Percentiles rank a stretch among this genome's conserved stretches.
Evolutionary conservation across 169 alveolate genomes (phyloP).

Genomic region (Plasmodium berghei): DNA sequence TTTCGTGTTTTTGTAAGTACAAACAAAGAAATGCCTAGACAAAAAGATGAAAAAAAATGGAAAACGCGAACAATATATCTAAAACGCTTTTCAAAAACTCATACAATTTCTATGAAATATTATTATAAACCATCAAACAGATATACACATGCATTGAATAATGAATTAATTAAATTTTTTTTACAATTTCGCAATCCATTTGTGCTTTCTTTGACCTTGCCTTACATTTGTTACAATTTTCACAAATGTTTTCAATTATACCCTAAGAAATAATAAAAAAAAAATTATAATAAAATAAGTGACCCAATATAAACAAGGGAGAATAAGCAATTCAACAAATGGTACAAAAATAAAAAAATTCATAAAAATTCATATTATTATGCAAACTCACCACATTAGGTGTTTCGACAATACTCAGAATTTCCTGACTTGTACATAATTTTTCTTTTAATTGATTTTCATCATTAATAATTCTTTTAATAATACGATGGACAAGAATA

Average conservation of each 20-base stretch:
- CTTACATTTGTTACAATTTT: slow-evolving; percentile 66
- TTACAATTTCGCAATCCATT: slow-evolving; percentile 75
- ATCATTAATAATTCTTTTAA: slow-evolving; percentile 86
- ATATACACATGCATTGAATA: neutral
- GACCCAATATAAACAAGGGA: neutral
- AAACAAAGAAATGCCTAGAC: slow-evolving; percentile 64
- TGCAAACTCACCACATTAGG: slow-evolving; percentile 26
- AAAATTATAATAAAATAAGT: neutral
- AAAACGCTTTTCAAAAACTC: too few species aligned
- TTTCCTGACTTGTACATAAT: slow-evolving; percentile 39
- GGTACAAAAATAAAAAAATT: too few species aligned
- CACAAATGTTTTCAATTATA: slow-evolving; percentile 54
- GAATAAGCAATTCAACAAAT: too few species aligned
- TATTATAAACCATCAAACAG: neutral
- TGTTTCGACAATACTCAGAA: slow-evolving; percentile 23
- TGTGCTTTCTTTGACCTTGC: slow-evolving; percentile 68
- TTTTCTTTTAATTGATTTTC: slow-evolving; percentile 25
- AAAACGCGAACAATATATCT: too few species aligned
- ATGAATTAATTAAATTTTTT: neutral
- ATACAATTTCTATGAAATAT: too few species aligned
- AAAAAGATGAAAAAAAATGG: neutral
- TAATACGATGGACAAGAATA: slow-evolving; percentile 89
- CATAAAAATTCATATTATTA: neutral
- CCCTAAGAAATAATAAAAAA: slow-evolving; percentile 7
- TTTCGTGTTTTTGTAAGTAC: slow-evolving; percentile 51